phyloP scores from a whole-genome alignment of 2,329 filamentous ascomycete species.

The Colletotrichum plurivorum region DNA sequence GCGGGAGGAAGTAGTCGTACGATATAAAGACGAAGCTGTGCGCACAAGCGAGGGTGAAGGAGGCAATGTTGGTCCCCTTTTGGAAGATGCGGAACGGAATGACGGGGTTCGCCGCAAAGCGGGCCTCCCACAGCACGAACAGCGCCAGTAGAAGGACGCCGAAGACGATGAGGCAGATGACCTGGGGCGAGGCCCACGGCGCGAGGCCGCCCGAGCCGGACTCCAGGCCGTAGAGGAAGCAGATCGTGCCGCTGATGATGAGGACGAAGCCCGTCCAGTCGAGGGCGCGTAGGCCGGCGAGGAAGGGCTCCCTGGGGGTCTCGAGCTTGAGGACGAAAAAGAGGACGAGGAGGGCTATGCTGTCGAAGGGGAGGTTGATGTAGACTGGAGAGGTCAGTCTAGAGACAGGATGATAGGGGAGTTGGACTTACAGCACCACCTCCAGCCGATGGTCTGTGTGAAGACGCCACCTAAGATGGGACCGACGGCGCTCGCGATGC shows the following conservation, averaged over 20 bases:
- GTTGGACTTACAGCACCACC: constrained; percentile 67
- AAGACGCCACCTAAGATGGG: constrained; percentile 72
- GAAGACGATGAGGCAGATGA: constrained; percentile 67
- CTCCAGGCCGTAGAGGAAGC: constrained; percentile 73
- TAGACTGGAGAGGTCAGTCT: constrained; percentile 47
- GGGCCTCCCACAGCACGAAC: constrained; percentile 68
- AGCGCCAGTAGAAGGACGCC: constrained; percentile 56
- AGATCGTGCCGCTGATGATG: constrained; percentile 70
- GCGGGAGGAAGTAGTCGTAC: constrained; percentile 71
- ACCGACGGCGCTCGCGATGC: constrained; percentile 67
- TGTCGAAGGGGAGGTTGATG: constrained; percentile 60
- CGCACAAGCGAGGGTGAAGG: constrained; percentile 51
- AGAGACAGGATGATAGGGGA: too few relatives aligned
- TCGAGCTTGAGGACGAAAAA: constrained; percentile 63
- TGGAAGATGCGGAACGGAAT: constrained; percentile 69
- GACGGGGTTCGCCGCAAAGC: constrained; percentile 68
- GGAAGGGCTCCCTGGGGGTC: constrained; percentile 68
- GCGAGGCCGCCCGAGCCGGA: constrained; percentile 66
- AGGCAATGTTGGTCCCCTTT: constrained; percentile 63
- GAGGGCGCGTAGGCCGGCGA: constrained; percentile 66
- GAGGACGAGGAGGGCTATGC: constrained; percentile 55
- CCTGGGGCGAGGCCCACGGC: constrained; percentile 66
- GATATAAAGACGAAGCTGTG: constrained; percentile 66
- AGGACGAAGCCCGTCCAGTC: constrained; percentile 66
- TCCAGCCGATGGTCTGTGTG: constrained; percentile 68